Percentiles rank a stretch among this genome's conserved stretches.
These are phyloP conservation scores for Auriscalpium microsporum DNA, from an alignment of 768 basidiomycete species.

Conservation along the genomic window DNA sequence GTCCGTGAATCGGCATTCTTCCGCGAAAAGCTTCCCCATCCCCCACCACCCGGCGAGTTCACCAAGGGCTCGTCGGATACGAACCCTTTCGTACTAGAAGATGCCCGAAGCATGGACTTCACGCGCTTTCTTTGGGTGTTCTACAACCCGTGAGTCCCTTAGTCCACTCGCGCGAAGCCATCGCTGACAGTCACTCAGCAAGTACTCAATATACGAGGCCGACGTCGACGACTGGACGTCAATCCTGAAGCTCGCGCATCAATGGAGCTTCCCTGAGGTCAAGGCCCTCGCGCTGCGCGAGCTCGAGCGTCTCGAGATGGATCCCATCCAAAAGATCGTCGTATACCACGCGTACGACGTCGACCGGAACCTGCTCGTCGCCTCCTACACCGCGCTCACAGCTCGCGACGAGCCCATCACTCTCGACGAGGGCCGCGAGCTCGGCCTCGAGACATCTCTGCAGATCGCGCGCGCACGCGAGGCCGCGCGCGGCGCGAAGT, in stretches of 20 bases:
- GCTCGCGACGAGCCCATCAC: conserved; percentile 40
- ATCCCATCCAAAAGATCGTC: conserved; percentile 43
- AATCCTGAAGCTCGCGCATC: conserved; percentile 44
- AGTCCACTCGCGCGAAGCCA: no score
- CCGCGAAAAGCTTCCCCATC: conserved; percentile 14
- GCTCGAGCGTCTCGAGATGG: conserved; percentile 35
- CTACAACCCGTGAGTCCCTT: conserved; percentile 23
- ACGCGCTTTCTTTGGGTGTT: conserved; percentile 23
- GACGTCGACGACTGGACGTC: conserved; percentile 41
- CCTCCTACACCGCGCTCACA: conserved; percentile 46
- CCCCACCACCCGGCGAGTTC: conserved; percentile 14
- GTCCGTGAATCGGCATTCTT: conserved; percentile 50
- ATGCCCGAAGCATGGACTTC: conserved; percentile 18
- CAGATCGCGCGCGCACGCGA: conserved; percentile 49
- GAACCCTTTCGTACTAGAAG: conserved; percentile 22
- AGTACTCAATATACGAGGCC: conserved; percentile 48
- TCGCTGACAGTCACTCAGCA: conserved; percentile 24
- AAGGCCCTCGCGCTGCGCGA: conserved; percentile 44
- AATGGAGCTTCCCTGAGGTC: conserved; percentile 49
- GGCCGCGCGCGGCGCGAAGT: conserved; percentile 4
- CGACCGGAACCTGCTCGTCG: conserved; percentile 38
- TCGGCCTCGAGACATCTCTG: conserved; percentile 51
- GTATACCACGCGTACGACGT: conserved; percentile 48
- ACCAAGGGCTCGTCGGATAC: conserved; percentile 21
- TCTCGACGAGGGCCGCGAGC: conserved; percentile 41